Base-by-base conservation (phyloP, 257 asterid species). In the Fraxinus quadrangulata region DNA sequence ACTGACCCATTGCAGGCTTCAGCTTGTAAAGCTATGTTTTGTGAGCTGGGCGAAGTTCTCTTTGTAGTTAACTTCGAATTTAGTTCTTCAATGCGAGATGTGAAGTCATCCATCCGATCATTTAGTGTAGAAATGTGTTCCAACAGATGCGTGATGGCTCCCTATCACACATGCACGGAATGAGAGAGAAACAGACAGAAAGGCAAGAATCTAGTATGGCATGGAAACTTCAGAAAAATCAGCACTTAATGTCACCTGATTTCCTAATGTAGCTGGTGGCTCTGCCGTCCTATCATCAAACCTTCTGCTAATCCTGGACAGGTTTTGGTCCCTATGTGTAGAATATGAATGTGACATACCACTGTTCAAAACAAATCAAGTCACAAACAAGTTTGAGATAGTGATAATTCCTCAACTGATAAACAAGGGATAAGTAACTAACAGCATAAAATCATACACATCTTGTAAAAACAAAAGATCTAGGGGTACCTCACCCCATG, bases 41-140 rank as follows among this genome's bases (percentile, higher is more conserved):
- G 96, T 61, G 89, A 63, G 78, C 87, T 86, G 26, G 91, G 94
- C 42, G 92, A 85, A 37, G 77, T 72, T 75, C 78, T 81, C 82
- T 84, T 88, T 75, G 85, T 84, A n/a, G 81, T 77, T 77, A 96
- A 70, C 89, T 90, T 92, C 37, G 94, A 83, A 81, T 84, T 96
- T 51, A 96, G 84, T 83, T 91, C 98, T 78, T 94, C 97, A 42
- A 96, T 80, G 54, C 83, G 83, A 75, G 88, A 86, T 26, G 98
- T 92, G 84, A 94, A 92, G 70, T 94, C 98, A 77, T 96, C 97
- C 92, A 96, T 90, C 69, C 99, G 87, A 78, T 91, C 97, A 54
- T 90, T 91, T 73, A 94, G 84, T 0, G 95, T 89, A 4, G 96
- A 89, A 30, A 96, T 92, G 75, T 94, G 98, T 88, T 96, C 99